These are phyloP conservation scores for Gardenia jasminoides DNA, from an alignment of 257 asterid genomes.

Conservation along the genomic window DNA sequence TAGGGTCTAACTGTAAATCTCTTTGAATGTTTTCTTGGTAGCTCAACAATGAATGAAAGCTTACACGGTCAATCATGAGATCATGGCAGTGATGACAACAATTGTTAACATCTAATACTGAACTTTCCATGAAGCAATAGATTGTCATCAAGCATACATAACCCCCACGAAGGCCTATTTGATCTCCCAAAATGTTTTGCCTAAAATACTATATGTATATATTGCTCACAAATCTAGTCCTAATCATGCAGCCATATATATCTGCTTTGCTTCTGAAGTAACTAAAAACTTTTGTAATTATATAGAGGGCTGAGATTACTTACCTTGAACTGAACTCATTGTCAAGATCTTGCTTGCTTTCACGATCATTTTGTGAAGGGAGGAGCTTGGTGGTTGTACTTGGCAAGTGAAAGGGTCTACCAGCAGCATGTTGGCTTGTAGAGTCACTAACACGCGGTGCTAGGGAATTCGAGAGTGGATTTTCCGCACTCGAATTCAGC, in stretches of 20 bases:
- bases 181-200: not conserved
- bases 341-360: slow-evolving; percentile 25
- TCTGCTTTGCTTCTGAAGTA: not conserved
- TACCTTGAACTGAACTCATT: slow-evolving; percentile 26
- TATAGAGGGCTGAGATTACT: not conserved
- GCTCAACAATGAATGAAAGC: not conserved
- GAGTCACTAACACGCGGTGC: slow-evolving; percentile 25
- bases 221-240: not conserved
- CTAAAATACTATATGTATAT: not conserved
- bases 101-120: not conserved
- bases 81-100: not conserved
- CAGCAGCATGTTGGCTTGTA: slow-evolving; percentile 14
- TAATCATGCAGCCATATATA: not conserved
- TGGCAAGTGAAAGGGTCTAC: slow-evolving; percentile 48
- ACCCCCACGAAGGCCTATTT: not conserved
- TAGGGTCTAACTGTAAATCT: not conserved
- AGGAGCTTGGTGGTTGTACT: slow-evolving; percentile 50
- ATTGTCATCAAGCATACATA: not conserved
- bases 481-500: slow-evolving; percentile 30
- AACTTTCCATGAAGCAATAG: not conserved
- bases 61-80: not conserved
- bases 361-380: slow-evolving; percentile 41
- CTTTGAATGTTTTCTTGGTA: not conserved
- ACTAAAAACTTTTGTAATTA: not conserved
- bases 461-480: slow-evolving; percentile 27